These are phyloP conservation scores for Pisolithus sp. DNA, from an alignment of 768 basidiomycete genomes.

Conservation along the genomic window DNA sequence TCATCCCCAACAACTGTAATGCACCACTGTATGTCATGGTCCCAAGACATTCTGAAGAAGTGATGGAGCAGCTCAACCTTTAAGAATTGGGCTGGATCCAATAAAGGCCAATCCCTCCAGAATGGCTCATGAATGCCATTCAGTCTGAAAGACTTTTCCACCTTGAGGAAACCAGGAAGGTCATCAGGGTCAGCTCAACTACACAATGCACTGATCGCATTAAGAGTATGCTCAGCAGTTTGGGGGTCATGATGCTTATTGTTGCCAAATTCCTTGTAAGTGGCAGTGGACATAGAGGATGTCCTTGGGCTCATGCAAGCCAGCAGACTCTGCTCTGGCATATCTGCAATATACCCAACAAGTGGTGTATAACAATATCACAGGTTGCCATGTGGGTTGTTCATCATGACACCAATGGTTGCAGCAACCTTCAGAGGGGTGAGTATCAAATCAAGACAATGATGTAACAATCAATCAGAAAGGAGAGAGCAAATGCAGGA, in stretches of 20 bases:
- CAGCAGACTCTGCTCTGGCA: constrained; percentile 1
- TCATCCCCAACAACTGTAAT: constrained; percentile 21
- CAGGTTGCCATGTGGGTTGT: constrained; percentile 16
- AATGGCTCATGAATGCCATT: constrained; percentile 19
- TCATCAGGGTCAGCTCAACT: constrained; percentile 1
- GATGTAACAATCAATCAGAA: constrained; percentile 14
- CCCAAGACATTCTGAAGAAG: constrained; percentile 34
- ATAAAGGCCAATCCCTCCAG: constrained; percentile 31
- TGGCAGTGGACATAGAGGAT: constrained; percentile 28
- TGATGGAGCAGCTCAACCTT: constrained; percentile 34
- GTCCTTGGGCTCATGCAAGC: constrained; percentile 13
- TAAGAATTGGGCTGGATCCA: constrained; percentile 29
- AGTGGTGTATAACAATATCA: constrained; percentile 16
- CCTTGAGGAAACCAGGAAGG: constrained; percentile 2
- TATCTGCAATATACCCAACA: constrained; percentile 21
- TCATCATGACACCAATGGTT: constrained; percentile 13
- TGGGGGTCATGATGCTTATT: constrained; percentile 18
- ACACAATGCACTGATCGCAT: constrained; percentile 4
- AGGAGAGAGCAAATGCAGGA: constrained; percentile 10
- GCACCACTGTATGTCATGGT: constrained; percentile 36
- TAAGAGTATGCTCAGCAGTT: constrained; percentile 20
- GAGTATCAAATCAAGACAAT: constrained; percentile 11
- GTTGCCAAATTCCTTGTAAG: constrained; percentile 25
- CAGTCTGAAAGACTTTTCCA: neutral
- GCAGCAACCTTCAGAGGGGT: constrained; percentile 13